Base-by-base conservation (phyloP, 2,329 filamentous ascomycete genomes). In the Talaromyces marneffei region DNA sequence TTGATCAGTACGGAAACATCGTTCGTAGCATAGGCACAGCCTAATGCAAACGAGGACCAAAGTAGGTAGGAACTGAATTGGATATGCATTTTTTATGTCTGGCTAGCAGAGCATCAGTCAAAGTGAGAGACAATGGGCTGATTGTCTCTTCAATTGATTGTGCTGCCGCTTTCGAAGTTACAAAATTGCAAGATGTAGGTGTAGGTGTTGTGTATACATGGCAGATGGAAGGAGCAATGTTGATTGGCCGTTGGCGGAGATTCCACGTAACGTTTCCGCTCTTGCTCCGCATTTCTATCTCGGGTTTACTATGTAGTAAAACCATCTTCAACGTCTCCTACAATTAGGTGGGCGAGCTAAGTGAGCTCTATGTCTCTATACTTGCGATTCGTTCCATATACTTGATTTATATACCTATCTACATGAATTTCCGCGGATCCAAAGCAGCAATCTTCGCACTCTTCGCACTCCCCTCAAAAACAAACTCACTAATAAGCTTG, bases 401-500 rank as follows among this genome's bases (percentile, higher is more conserved):
- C 39, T 50, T 18, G 9, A 33, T n/a, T n/a, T n/a, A 52, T 58
- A 20, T 40, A 35, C 18, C 7, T 6, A 46, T 33, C 66, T 65
- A 75, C 40, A 77, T 59, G 44, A 85, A 86, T 66, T 80, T 84
- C 67, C 82, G 82, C 1, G 90, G 90, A 72, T 92, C 87, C 65
- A 93, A 72, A 39, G 80, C 83, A 1, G 78, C 78, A 31, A 92
- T 81, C 64, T 87, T 81, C 4, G 89, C 87, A 67, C 88, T 92
- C 69, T 75, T 86, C 0, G 87, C 84, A 63, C 78, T 75, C 0
- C 89, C 90, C 59, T 92, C 89, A 68, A 92, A 86, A 2, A 94
- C 78, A 75, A 90, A 86, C 74, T 93, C 89, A 39, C 88, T 88
- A 79, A 94, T 88, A 40, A 93, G 74, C 75, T 87, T 90, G 3